phyloP scores from a whole-genome alignment of 345 rosid genomes.

The Eucalyptus curtisii region DNA sequence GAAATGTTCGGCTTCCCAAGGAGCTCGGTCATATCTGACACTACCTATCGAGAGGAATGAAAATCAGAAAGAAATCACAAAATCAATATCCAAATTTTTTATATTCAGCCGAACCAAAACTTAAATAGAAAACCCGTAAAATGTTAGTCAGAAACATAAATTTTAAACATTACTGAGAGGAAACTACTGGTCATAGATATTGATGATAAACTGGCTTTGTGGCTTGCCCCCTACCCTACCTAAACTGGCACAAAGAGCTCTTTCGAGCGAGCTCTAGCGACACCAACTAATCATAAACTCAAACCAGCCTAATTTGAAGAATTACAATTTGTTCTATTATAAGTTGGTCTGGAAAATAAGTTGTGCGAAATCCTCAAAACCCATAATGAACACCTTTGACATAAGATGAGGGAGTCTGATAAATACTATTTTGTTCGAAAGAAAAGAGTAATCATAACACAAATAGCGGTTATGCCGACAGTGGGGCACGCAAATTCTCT shows the following conservation, averaged over 20 bases:
- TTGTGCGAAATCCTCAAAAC: background rate
- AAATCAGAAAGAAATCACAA: background rate
- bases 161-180: background rate
- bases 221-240: background rate
- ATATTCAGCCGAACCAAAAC: background rate
- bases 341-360: background rate
- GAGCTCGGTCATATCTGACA: background rate
- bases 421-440: background rate
- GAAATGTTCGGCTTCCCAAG: slow-evolving; percentile 38
- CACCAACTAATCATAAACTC: background rate
- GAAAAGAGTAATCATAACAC: background rate
- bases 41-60: background rate
- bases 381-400: background rate
- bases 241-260: background rate
- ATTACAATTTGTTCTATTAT: background rate
- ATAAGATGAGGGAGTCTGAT: background rate
- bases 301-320: background rate
- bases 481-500: background rate
- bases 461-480: background rate
- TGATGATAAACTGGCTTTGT: background rate
- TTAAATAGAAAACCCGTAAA: background rate
- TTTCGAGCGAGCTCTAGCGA: background rate
- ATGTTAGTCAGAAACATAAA: background rate
- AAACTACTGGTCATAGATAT: background rate
- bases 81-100: background rate